Evolutionary conservation across 2,329 filamentous ascomycete species (phyloP).

Genomic region (Raffaelea arxii): DNA sequence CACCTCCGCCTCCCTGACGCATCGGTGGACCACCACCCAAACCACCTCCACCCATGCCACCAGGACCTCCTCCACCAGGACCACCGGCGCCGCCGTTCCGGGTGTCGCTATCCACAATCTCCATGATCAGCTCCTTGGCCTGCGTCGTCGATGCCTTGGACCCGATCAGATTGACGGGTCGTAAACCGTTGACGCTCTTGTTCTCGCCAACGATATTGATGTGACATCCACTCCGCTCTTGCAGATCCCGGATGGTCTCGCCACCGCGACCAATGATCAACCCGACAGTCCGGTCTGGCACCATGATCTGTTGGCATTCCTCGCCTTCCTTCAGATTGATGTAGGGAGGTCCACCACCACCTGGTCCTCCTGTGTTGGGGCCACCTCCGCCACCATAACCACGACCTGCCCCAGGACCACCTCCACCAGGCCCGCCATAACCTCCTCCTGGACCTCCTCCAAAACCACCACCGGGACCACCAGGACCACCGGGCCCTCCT

Average conservation of each 20-base stretch:
- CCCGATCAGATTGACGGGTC: slow-evolving; percentile 85
- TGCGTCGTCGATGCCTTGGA: slow-evolving; percentile 61
- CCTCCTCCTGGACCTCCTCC: background rate
- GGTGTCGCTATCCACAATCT: slow-evolving; percentile 89
- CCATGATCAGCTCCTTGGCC: slow-evolving; percentile 81
- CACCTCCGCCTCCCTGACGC: slow-evolving; percentile 22
- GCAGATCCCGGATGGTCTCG: slow-evolving; percentile 85
- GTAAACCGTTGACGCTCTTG: slow-evolving; percentile 82
- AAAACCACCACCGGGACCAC: slow-evolving; percentile 8
- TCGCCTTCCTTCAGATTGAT: slow-evolving; percentile 64
- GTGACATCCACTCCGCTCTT: slow-evolving; percentile 87
- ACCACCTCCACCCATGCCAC: slow-evolving; percentile 13
- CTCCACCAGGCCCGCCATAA: slow-evolving; percentile 13
- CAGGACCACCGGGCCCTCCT: slow-evolving; percentile 22
- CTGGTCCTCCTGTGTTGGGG: too few relatives aligned
- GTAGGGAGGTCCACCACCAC: slow-evolving; percentile 19
- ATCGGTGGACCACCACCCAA: slow-evolving; percentile 6
- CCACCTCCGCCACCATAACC: slow-evolving; percentile 24
- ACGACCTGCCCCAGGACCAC: slow-evolving; percentile 23
- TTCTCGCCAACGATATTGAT: slow-evolving; percentile 92
- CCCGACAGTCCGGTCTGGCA: slow-evolving; percentile 84
- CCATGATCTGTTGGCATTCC: slow-evolving; percentile 86
- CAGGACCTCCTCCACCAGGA: slow-evolving; percentile 10
- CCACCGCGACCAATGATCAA: slow-evolving; percentile 90
- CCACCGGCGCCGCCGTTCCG: slow-evolving; percentile 31